Evolutionary conservation across 768 basidiomycete genomes (phyloP), one percentile per base, ranked within the genome.

Genomic region (Mycena haematopus): DNA sequence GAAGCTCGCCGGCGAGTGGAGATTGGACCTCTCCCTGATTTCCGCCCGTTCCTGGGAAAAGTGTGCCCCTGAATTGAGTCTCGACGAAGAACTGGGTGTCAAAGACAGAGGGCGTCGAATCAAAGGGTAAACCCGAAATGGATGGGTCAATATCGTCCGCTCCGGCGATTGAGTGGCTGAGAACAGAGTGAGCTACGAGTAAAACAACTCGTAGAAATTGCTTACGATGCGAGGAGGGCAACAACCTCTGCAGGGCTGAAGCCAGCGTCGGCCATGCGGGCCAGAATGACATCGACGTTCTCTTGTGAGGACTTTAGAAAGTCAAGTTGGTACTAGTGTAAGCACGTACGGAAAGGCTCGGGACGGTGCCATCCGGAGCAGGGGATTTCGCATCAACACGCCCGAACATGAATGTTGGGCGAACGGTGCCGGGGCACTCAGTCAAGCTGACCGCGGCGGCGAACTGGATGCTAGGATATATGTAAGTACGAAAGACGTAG

Each of bases 71-170:
- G 55, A 77, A 70, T 55, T 72, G 72, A 15, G 68, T 67, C 66
- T 78, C 76, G 38, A 77, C 62, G 69, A 68, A 76, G 52, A 77
- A 56, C 62, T 77, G 75, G n/a, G 71, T 70, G 65, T 77, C 75
- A 25, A 77, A 74, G 0, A 67, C 46, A 8, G 46, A 51, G 7
- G 75, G 76, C 10, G 76, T 77, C 6, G 74, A 73, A 60, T 78
- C 76, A 66, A 77, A 77, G 1, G 76, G 72, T 29, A 31, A 54
- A 13, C 31, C 29, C 31, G 31, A 17, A 17, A 29, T 33, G 9
- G 70, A 40, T n/a, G 40, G 50, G 50, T 72, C 71, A 17, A 72
- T 68, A 55, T 63, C 68, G 38, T 72, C 71, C 3, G 66, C 62
- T 14, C 65, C 68, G 19, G 70, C 70, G 33, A 71, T 45, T 2